Evolutionary conservation across 225 moss, liverwort and hornwort genomes (phyloP), one percentile per base, ranked within the genome.

Genomic region (Polytrichum formosum): DNA sequence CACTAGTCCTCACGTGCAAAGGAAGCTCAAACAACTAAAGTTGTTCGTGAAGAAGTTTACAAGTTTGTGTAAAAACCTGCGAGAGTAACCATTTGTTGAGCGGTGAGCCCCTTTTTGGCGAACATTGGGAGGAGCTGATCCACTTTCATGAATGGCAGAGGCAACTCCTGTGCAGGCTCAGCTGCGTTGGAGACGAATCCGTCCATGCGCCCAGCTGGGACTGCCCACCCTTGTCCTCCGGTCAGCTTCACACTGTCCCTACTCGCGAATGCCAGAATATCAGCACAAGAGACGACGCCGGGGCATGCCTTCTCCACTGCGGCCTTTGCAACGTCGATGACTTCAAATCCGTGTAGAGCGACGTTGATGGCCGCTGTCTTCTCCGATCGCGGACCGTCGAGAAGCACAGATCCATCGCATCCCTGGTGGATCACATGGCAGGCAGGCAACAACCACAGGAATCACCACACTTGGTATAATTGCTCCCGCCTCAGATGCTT

Each of bases 391-490:
- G 67, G 55, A 5, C 67, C 58, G 55, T 68, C 55, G 4, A 76
- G 65, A 58, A 80, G 79, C 18, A 75, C 70, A 17, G 79, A 80
- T 1, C 4, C 76, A 63, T 80, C 76, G 71, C 75, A 75, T 6
- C 80, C 80, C 75, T 80, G 75, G 21, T 5, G 27, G 60, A 61
- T 22, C 60, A 16, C 46, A 7, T 16, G 46, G 13, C 37, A 35
- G 35, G 37, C 8, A 46, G 13, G 13, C 13, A 46, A 46, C 16
- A 46, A 46, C 46, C 46, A 46, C 46, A 46, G 4, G 4, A 46
- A 46, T 46, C 4, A 16, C 16, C 16, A 46, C 0, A 46, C 46
- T 46, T 13, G 16, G 46, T 46, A 46, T 46, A 8, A 46, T 13
- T 46, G 2, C 37, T 37, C 37, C 37, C 2, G 10, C 46, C 46